Conservation (phyloP, 768 basidiomycete species). For the Pleurotus cornucopiae region DNA sequence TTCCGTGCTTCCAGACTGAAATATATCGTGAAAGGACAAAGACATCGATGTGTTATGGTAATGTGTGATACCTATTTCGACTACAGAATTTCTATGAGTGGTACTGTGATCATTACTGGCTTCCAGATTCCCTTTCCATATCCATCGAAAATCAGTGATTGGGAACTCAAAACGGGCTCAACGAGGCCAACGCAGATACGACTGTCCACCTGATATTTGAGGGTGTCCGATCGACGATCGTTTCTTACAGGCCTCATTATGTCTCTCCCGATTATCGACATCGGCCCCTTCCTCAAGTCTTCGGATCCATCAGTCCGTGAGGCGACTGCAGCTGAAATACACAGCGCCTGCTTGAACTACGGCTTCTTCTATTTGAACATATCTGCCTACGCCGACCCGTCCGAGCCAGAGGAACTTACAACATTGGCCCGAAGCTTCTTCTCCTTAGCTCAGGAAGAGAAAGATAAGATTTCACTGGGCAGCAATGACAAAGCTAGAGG, state of each 20-base stretch:
- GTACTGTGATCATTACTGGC: too few species aligned
- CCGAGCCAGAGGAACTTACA: slow-evolving; percentile 63
- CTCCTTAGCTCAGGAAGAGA: slow-evolving; percentile 64
- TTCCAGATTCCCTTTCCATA: too few species aligned
- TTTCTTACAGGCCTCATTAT: slow-evolving; percentile 3
- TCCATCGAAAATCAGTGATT: too few species aligned
- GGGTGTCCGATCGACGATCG: too few species aligned
- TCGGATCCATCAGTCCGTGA: slow-evolving; percentile 32
- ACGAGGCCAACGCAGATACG: too few species aligned
- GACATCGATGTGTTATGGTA: too few species aligned
- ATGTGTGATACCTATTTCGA: too few species aligned
- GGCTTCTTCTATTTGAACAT: slow-evolving; percentile 91
- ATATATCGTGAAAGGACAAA: too few species aligned
- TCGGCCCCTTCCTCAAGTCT: slow-evolving; percentile 56
- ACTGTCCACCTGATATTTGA: too few species aligned
- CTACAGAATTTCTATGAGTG: too few species aligned
- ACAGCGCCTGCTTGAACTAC: slow-evolving; percentile 68
- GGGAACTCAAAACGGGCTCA: too few species aligned
- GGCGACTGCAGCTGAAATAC: slow-evolving; percentile 53
- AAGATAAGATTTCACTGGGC: slow-evolving; percentile 65
- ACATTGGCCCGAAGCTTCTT: slow-evolving; percentile 74
- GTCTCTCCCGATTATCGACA: slow-evolving; percentile 66
- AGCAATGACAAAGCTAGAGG: slow-evolving; percentile 77
- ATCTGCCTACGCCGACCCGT: slow-evolving; percentile 46
- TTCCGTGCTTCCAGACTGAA: too few species aligned